Conservation (phyloP, 2,329 filamentous ascomycete species). For the Trichoderma oligosporum region DNA sequence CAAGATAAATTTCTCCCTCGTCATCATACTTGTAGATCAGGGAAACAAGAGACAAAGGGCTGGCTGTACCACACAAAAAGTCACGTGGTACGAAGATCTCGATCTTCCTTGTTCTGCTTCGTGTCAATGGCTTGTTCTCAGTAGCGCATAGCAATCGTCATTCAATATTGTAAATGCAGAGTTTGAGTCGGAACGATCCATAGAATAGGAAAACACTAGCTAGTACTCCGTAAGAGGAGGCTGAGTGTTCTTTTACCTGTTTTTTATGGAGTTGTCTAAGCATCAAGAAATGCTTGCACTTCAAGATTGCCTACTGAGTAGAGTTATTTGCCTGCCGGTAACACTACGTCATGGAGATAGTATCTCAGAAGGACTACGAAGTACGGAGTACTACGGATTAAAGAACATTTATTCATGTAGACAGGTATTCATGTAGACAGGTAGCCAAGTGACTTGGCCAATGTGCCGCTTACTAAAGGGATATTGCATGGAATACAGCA, state of each 20-base stretch:
- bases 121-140: not conserved
- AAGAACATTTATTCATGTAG: too few species aligned
- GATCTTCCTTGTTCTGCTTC: not conserved
- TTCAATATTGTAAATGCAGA: too few species aligned
- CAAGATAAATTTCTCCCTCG: too few species aligned
- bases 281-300: not conserved
- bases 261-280: not conserved
- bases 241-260: not conserved
- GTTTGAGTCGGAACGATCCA: too few species aligned
- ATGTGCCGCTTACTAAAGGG: not conserved
- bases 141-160: not conserved
- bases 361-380: too few species aligned
- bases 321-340: not conserved
- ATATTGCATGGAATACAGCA: too few species aligned
- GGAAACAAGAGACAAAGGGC: not conserved
- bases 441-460: not conserved
- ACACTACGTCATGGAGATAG: conserved; percentile 15
- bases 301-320: not conserved
- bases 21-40: too few species aligned
- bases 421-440: too few species aligned
- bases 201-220: too few species aligned
- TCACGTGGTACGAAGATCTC: conserved; percentile 1
- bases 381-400: too few species aligned
- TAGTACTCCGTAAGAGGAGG: too few species aligned
- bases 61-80: not conserved